phyloP scores from a whole-genome alignment of 345 rosid genomes.

The Punica granatum region DNA sequence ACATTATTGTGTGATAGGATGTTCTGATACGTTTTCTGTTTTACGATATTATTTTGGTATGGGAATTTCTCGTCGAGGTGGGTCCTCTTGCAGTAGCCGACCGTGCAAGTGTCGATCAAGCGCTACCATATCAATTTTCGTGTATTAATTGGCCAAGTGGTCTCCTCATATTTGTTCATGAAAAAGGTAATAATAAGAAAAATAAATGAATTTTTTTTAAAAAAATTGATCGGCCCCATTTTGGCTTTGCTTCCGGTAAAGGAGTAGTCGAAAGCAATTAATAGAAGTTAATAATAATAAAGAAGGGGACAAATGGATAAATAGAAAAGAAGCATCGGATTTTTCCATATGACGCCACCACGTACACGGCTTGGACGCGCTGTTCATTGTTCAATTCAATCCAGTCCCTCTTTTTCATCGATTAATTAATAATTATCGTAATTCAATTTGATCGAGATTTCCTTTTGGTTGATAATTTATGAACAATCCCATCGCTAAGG shows the following conservation, averaged over 20 bases:
- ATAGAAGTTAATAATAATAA: too few relatives aligned
- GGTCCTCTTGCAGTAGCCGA: background rate
- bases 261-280: background rate
- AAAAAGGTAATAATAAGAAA: background rate
- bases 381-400: background rate
- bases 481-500: background rate
- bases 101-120: background rate
- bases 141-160: constrained; percentile 1
- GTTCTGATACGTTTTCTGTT: too few relatives aligned
- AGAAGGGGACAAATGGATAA: background rate
- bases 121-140: background rate
- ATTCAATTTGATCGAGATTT: too few relatives aligned
- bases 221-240: too few relatives aligned
- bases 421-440: background rate
- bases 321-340: background rate
- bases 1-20: too few relatives aligned
- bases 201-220: background rate
- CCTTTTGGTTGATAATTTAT: too few relatives aligned
- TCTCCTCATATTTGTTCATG: background rate
- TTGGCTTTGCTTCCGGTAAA: too few relatives aligned
- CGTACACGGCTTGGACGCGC: background rate
- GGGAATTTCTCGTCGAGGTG: background rate
- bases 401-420: background rate
- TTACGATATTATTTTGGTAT: too few relatives aligned
- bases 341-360: background rate